Evolutionary conservation across 371 early-diverging fungal genomes (phyloP).

Genomic region (Syncephalastrum contaminatum): DNA sequence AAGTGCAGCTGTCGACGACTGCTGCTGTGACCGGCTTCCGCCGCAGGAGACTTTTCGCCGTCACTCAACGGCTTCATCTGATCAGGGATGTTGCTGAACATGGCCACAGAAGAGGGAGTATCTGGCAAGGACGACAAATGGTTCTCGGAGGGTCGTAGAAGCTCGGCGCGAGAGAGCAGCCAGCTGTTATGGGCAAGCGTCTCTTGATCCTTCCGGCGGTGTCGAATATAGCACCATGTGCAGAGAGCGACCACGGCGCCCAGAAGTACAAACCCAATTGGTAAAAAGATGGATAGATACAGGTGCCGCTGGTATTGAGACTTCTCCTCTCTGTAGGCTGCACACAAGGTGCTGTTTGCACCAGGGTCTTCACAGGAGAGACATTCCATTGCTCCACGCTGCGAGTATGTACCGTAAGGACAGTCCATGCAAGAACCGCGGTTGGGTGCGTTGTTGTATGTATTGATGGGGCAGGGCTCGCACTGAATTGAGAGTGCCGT

Average conservation of each 20-base stretch:
- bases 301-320: slow-evolving; percentile 8
- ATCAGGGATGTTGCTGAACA: background rate
- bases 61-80: background rate
- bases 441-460: slow-evolving; percentile 19
- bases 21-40: too few relatives aligned
- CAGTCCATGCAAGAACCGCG: slow-evolving; percentile 34
- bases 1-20: too few relatives aligned
- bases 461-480: slow-evolving; percentile 32
- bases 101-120: background rate
- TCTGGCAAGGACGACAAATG: slow-evolving; percentile 6
- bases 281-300: slow-evolving; percentile 31
- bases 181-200: slow-evolving; percentile 30
- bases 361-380: slow-evolving; percentile 19
- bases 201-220: slow-evolving; percentile 18
- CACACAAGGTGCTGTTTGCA: slow-evolving; percentile 15
- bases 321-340: slow-evolving; percentile 7
- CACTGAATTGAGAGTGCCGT: slow-evolving; percentile 24
- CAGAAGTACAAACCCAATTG: slow-evolving; percentile 14
- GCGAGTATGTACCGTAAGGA: slow-evolving; percentile 19
- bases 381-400: slow-evolving; percentile 21
- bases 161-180: slow-evolving; percentile 40
- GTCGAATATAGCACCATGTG: slow-evolving; percentile 4
- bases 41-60: too few relatives aligned
- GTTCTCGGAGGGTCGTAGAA: slow-evolving; percentile 17
- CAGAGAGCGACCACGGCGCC: background rate